These are phyloP conservation scores for Exophiala alcalophila DNA, from an alignment of 2,329 filamentous ascomycete genomes.

Conservation along the genomic window DNA sequence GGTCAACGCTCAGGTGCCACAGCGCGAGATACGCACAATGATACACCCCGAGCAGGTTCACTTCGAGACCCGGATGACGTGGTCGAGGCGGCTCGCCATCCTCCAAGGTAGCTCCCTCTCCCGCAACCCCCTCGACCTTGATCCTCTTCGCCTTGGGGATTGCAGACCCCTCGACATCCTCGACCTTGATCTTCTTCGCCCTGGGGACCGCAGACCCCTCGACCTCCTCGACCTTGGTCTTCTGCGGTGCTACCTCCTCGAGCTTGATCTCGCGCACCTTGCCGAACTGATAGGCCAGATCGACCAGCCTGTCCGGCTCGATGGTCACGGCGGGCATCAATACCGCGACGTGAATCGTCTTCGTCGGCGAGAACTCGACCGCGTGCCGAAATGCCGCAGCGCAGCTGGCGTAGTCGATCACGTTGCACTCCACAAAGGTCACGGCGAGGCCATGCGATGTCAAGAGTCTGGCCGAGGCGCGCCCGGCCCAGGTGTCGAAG, in stretches of 20 bases:
- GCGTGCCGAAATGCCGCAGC: conserved; percentile 34
- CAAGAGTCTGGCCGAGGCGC: background rate
- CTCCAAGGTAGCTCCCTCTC: too few relatives aligned
- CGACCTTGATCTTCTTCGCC: too few relatives aligned
- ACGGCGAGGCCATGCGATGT: conserved; percentile 21
- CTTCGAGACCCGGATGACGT: conserved; percentile 26
- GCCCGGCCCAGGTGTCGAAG: conserved; percentile 4
- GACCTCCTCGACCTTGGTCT: too few relatives aligned
- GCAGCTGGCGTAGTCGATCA: conserved; percentile 33
- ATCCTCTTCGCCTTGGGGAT: too few relatives aligned
- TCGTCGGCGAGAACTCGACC: conserved; percentile 25
- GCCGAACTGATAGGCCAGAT: too few relatives aligned
- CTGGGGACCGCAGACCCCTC: too few relatives aligned
- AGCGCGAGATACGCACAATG: conserved; percentile 34
- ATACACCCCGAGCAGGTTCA: conserved; percentile 33
- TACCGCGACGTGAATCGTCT: conserved; percentile 34
- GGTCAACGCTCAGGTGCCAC: conserved; percentile 31
- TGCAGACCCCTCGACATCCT: too few relatives aligned
- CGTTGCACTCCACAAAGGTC: conserved; percentile 33
- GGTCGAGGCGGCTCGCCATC: conserved; percentile 18
- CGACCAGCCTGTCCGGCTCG: conserved; percentile 5
- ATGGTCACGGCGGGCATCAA: conserved; percentile 32
- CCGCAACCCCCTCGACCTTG: too few relatives aligned
- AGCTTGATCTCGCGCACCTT: conserved; percentile 14
- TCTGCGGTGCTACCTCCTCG: too few relatives aligned